phyloP scores from a whole-genome alignment of 2,329 filamentous ascomycete species.

The Podosphaera xanthii region DNA sequence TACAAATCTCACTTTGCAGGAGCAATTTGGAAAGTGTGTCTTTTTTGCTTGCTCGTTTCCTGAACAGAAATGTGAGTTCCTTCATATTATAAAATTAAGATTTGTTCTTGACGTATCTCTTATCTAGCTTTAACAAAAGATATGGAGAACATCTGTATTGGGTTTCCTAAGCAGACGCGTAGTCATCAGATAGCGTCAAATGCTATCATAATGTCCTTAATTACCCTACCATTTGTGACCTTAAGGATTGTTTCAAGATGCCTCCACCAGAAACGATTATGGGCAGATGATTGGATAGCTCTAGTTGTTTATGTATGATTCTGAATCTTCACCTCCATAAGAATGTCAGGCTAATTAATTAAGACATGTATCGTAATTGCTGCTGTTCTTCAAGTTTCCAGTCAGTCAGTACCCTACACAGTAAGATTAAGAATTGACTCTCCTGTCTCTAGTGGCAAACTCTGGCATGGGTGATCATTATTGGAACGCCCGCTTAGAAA shows the following conservation, averaged over 20 bases:
- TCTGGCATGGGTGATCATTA: conserved; percentile 5
- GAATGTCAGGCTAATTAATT: neutral
- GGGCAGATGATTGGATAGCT: conserved; percentile 5
- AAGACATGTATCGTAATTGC: neutral
- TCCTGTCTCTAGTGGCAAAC: conserved; percentile 1
- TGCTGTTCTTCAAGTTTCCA: neutral
- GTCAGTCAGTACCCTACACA: no score
- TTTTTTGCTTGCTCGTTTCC: neutral
- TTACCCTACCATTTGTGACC: conserved; percentile 2
- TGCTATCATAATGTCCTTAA: conserved; percentile 1
- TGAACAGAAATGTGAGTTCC: neutral
- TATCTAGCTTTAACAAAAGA: neutral
- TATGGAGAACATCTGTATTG: conserved; percentile 1
- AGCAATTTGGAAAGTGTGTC: neutral
- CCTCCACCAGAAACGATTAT: conserved; percentile 1
- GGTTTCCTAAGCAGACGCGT: conserved; percentile 1
- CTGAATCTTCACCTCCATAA: neutral
- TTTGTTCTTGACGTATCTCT: no score
- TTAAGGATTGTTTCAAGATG: conserved; percentile 2
- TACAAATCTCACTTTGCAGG: neutral
- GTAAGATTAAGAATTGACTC: no score
- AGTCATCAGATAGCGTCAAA: conserved; percentile 1
- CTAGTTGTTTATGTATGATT: conserved; percentile 3
- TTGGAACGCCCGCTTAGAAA: conserved; percentile 3
- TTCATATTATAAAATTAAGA: no score